Base-by-base conservation (phyloP, 2,329 filamentous ascomycete species). In the Colletotrichum gloeosporioides region DNA sequence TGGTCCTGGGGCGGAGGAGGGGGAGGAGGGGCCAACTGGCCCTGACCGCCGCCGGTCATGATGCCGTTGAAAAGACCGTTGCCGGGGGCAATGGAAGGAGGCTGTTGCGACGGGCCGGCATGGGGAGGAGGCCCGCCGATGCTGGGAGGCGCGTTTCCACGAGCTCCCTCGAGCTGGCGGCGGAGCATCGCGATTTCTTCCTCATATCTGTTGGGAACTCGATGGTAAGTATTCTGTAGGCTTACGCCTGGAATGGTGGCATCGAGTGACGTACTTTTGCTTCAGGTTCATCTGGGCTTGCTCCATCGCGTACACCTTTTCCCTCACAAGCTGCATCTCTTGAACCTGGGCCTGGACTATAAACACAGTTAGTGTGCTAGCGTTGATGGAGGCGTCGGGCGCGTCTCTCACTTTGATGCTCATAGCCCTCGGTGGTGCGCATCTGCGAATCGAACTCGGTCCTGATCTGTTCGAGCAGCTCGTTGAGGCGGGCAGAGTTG, bases 41-140 rank as follows among this genome's bases (percentile, higher is more conserved):
- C 94, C 87, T 96, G 95, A 81, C 93, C 95, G 78, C 91, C 92
- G 79, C 96, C 96, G 72, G 96, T 93, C 95, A 99, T 99, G 83
- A 99, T 98, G 73, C 95, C 96, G 80, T 95, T 96, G 83, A 99
- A 99, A 55, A 99, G 90, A 82, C 98, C 97, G 84, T 94, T 96
- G 31, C 96, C 96, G 82, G 98, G 95, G 32, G 96, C 95, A 80
- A 99, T 95, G 66, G 95, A 96, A 44, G 97, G 96, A 77, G 95
- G 94, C 78, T 95, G 94, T 86, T 97, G 95, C 65, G 95, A 93
- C 73, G 95, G 94, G 59, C 94, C 95, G 75, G 92, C 92, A 78
- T 97, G 95, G 82, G 94, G 93, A 76, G 93, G 91, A 55, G 93
- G 93, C 18, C 92, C 94, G 78, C 91, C 90, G 82, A 95, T 92